Base-by-base conservation (phyloP, 2,329 filamentous ascomycete genomes). In the Talaromyces albobiverticillius region DNA sequence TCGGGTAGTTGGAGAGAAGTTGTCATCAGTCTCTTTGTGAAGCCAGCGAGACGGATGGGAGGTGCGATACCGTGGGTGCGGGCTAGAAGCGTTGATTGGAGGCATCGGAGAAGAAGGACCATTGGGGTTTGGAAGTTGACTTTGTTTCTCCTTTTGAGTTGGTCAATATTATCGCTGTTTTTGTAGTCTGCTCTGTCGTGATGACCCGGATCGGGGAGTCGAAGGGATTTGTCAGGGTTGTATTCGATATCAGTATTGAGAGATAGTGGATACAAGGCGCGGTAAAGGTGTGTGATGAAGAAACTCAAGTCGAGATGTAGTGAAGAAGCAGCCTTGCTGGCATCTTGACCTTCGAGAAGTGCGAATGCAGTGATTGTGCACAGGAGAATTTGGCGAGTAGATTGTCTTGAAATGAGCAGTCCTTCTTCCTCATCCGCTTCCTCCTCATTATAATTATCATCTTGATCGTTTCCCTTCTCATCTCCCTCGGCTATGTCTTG, bases 361-460 rank as follows among this genome's bases (percentile, higher is more conserved):
- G 93, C 91, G 67, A 95, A 97, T 23, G 95, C 94, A 1, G 94
- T 99, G 64, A 95, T 91, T 55, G 92, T 95, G 76, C 93, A 96
- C 54, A 99, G 87, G 4, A 99, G 85, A 10, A 89, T 84, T 72
- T 97, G 92, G 60, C 94, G 87, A 23, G 87, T 90, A 10, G 88
- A 77, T 71, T 96, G 92, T 53, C 92, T 85, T 36, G 78, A 68
- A 11, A 78, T 68, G 1, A 70, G 71, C 14, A 76, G 77, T n/a
- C 22, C 50, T 16, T 34, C 50, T 26, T 52, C 49, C 8, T 34
- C 49, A 2, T 51, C 25, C 16, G 36, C 36, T 14, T 42, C 38
- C 13, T 83, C 79, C 0, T 80, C 75, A n/a, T n/a, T n/a, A 3
- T 76, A 79, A 36, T 74, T 70, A 3, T 78, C 78, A 14, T 80